These are phyloP conservation scores for Coniferiporia weirii DNA, from an alignment of 1,284 basidiomycete genomes.

Conservation along the genomic window DNA sequence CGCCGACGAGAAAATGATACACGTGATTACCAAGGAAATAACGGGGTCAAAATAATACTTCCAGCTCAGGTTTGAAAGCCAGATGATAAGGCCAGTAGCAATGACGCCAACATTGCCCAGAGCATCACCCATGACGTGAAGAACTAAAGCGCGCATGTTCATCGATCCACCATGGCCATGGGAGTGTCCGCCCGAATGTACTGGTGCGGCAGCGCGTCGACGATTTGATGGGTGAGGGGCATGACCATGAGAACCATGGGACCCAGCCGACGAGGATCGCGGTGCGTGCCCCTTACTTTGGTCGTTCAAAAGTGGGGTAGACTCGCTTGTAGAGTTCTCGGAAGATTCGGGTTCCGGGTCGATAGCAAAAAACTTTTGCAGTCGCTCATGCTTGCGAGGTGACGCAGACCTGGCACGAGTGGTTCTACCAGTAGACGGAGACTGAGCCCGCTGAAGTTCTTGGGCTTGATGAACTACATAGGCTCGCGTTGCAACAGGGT, in stretches of 20 bases:
- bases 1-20: conserved; percentile 95
- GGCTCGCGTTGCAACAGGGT: conserved; percentile 86
- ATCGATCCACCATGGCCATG: conserved; percentile 69
- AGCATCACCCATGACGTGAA: conserved; percentile 96
- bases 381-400: background rate
- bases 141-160: conserved; percentile 95
- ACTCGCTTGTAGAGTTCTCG: background rate
- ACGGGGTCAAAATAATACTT: conserved; percentile 93
- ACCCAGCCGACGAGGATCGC: conserved; percentile 25
- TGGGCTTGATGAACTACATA: conserved; percentile 85
- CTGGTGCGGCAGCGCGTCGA: background rate
- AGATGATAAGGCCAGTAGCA: conserved; percentile 88
- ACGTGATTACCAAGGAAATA: conserved; percentile 92
- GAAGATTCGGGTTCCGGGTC: background rate
- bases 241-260: background rate
- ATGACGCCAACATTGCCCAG: conserved; percentile 98
- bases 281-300: background rate
- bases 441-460: conserved; percentile 62
- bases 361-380: background rate
- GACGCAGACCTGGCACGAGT: background rate
- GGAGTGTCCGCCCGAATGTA: conserved; percentile 42
- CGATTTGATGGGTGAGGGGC: background rate
- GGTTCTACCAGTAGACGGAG: conserved; percentile 37
- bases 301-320: conserved; percentile 8
- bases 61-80: conserved; percentile 73